phyloP scores from a whole-genome alignment of 2,329 filamentous ascomycete species.

The Ophiognomonia clavigignenti-juglandacearum region DNA sequence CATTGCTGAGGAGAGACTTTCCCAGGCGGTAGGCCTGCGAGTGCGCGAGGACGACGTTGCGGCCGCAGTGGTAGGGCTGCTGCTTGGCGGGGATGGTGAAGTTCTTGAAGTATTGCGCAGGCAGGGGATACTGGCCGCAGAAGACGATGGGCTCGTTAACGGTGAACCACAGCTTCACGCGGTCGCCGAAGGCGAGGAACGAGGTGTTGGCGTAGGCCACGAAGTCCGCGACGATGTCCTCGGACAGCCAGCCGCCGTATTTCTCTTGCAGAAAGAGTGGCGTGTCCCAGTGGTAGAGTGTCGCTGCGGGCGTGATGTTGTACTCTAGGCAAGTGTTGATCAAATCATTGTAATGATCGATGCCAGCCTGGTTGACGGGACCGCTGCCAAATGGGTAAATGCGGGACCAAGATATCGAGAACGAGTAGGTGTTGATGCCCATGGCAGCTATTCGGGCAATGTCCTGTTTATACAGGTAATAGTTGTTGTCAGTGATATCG shows the following conservation, averaged over 20 bases:
- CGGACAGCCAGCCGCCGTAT: constrained; percentile 10
- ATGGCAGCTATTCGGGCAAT: constrained; percentile 11
- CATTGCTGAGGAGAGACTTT: constrained; percentile 6
- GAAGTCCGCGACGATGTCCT: constrained; percentile 13
- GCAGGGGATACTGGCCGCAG: constrained; percentile 7
- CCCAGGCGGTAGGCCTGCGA: constrained; percentile 9
- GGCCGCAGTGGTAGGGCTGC: constrained; percentile 11
- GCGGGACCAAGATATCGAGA: constrained; percentile 13
- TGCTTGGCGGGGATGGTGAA: constrained; percentile 10
- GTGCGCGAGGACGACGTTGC: constrained; percentile 11
- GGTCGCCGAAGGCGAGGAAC: constrained; percentile 7
- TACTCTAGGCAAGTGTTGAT: constrained; percentile 12
- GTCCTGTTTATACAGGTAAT: constrained; percentile 13
- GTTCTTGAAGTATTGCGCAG: constrained; percentile 13
- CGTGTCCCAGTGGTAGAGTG: constrained; percentile 11
- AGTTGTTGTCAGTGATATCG: constrained; percentile 11
- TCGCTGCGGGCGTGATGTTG: constrained; percentile 9
- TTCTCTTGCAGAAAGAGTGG: constrained; percentile 11
- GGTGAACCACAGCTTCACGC: constrained; percentile 11
- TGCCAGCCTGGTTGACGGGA: constrained; percentile 11
- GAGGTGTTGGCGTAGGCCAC: constrained; percentile 9
- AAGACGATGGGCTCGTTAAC: constrained; percentile 13
- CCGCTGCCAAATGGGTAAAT: constrained; percentile 11
- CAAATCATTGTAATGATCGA: constrained; percentile 13
- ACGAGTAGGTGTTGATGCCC: constrained; percentile 13